phyloP scores from a whole-genome alignment of 441 rosid species.

The Eruca vesicaria region DNA sequence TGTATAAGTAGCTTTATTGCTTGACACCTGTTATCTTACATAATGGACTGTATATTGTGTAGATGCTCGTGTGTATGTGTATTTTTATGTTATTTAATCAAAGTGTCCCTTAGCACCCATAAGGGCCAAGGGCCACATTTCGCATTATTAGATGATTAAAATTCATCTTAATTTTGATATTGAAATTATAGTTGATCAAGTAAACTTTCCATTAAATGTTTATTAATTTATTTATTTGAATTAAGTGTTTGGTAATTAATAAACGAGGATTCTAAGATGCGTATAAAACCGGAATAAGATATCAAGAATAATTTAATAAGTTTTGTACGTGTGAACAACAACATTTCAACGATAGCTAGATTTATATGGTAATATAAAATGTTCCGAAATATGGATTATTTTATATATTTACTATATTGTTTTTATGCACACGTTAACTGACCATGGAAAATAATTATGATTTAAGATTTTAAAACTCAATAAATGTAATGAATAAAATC shows the following conservation, averaged over 20 bases:
- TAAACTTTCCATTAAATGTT: background rate
- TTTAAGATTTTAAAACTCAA: background rate
- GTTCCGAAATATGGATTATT: background rate
- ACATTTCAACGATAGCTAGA: background rate
- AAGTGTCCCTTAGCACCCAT: slow-evolving; percentile 14
- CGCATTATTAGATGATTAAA: background rate
- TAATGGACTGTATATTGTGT: slow-evolving; percentile 10
- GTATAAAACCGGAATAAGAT: slow-evolving; percentile 1
- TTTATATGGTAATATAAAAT: background rate
- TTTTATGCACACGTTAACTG: slow-evolving; percentile 1
- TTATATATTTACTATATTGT: background rate
- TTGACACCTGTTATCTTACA: slow-evolving; percentile 29
- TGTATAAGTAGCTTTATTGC: slow-evolving; percentile 30
- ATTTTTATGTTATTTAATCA: background rate
- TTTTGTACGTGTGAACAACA: slow-evolving; percentile 30
- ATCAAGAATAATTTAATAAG: background rate
- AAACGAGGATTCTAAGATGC: slow-evolving; percentile 12
- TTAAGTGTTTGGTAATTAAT: background rate
- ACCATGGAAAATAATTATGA: background rate
- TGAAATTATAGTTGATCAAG: slow-evolving; percentile 20
- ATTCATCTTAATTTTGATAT: background rate
- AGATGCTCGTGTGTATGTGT: slow-evolving; percentile 25
- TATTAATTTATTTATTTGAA: background rate
- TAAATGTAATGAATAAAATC: background rate
- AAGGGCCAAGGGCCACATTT: slow-evolving; percentile 30